Evolutionary conservation across 495 filamentous ascomycete species (phyloP), one percentile per base, ranked within the genome.

Genomic region (Aspergillus asperescens): DNA sequence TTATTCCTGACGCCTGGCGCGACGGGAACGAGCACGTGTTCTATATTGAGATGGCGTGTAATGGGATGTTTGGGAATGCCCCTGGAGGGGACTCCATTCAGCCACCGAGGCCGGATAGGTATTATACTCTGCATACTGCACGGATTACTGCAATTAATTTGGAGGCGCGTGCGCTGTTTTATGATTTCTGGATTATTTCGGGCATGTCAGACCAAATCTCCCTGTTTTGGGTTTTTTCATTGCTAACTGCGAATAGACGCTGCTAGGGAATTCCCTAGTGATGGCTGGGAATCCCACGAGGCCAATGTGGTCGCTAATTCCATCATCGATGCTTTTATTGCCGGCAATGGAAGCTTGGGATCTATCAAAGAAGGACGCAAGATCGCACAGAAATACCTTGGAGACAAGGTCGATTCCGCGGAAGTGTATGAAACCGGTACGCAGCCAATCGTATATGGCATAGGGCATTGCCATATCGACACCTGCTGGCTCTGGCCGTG

Each of bases 401-500:
- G 93, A 1, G 73, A 86, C 52, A 79, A 87, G 31, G 83, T 94
- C 35, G 83, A 95, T 62, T 90, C 88, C 4, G 73, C 82, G 10
- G 81, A 90, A 52, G 92, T 98, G 34, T 98, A 98, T 59, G 76
- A 88, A 13, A 83, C 73, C 16, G 83, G 82, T 38, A 83, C 81
- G 5, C 69, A 86, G 25, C 81, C 88, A 0, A 75, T 93, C 42
- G 89, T 96, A 16, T 90, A 83, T 61, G 93, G 81, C 16, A 91
- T 95, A 52, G 93, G 93, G 3, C 86, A 98, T 70, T 98, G 93
- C 59, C 93, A 98, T 64, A 98, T 98, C 57, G 93, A 94, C 71
- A 91, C 88, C 22, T 96, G 91, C 69, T 98, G 93, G 93, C 74
- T 98, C 8, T 98, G 93, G 93, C 93, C 93, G 2, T 97, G 87